Conservation (phyloP, 768 basidiomycete species). For the Collybia sp. region DNA sequence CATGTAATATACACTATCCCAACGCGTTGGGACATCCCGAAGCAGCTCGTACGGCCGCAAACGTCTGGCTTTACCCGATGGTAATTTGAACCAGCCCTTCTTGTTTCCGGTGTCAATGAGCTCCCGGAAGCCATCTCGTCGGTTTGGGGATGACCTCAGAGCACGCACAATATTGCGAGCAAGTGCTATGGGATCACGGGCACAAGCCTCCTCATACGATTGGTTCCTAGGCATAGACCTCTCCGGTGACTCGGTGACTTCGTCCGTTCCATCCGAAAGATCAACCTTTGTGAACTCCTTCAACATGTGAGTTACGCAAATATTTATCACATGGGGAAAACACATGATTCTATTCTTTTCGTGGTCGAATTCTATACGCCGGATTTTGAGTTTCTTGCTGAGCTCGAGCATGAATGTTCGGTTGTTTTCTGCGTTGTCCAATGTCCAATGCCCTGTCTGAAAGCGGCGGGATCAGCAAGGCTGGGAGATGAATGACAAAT, state of each 20-base stretch:
- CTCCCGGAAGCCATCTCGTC: constrained; percentile 4
- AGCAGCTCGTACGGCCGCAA: too few relatives aligned
- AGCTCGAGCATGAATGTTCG: constrained; percentile 24
- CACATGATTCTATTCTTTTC: constrained; percentile 15
- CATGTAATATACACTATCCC: constrained; percentile 8
- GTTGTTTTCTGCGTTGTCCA: constrained; percentile 32
- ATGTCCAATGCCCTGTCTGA: constrained; percentile 18
- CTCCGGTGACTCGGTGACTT: not conserved
- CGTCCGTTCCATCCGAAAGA: not conserved
- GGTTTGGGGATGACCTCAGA: constrained; percentile 8
- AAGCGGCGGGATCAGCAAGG: too few relatives aligned
- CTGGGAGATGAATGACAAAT: too few relatives aligned
- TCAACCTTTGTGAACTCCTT: constrained; percentile 4
- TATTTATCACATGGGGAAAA: constrained; percentile 14
- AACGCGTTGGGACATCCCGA: too few relatives aligned
- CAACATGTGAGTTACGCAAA: constrained; percentile 10
- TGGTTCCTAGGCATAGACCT: too few relatives aligned
- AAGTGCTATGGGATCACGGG: constrained; percentile 1
- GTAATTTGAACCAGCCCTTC: too few relatives aligned
- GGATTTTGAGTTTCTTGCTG: constrained; percentile 4
- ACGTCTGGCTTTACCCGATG: too few relatives aligned
- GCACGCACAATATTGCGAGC: constrained; percentile 6
- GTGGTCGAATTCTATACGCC: constrained; percentile 9
- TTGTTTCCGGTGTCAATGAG: constrained; percentile 8
- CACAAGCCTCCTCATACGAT: not conserved